Evolutionary conservation across 2,329 filamentous ascomycete species (phyloP), one percentile per base, ranked within the genome.

Genomic region (Dendrostoma leiphaemia): DNA sequence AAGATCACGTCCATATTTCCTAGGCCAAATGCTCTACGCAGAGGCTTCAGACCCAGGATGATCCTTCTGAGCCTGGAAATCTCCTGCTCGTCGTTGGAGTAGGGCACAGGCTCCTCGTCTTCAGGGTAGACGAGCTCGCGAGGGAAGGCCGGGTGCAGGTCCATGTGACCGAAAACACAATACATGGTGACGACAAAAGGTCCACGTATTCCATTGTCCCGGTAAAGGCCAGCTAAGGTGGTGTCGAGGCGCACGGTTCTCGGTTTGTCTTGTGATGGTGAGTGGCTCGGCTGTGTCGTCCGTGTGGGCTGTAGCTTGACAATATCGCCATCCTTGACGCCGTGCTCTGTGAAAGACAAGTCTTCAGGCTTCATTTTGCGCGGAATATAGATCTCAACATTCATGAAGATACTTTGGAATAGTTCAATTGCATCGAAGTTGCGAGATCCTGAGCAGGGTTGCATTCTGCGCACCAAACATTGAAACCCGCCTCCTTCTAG

Each of bases 31-130:
- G 59, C 60, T 37, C 61, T 55, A 24, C 61, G 57, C 17, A 63
- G 58, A 13, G 61, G 61, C 47, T 63, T 63, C 40, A 63, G 54
- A 2, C 61, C 61, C 37, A 63, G 35, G 17, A 62, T 62, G 44
- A 62, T 37, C 17, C 43, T 59, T 23, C 58, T 48, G 21, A 63
- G 48, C 8, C 57, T 59, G 28, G 55, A 52, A 40, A 60, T 54
- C 51, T 60, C 60, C 10, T 50, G 24, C 43, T 52, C 19, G 34
- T 62, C 47, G 15, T 54, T 35, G 7, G 55, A 53, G 26, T 57
- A 60, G 5, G 61, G 61, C 13, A 63, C 59, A 15, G 61, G 61
- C 48, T 63, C 61, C 48, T 62, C 61, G 32, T 63, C 61, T 32
- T 63, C 61, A 6, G 61, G 61, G 31, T 56, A 63, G 28, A 57